Base-by-base conservation (phyloP, 257 asterid species). In the Gynochthodes officinalis region DNA sequence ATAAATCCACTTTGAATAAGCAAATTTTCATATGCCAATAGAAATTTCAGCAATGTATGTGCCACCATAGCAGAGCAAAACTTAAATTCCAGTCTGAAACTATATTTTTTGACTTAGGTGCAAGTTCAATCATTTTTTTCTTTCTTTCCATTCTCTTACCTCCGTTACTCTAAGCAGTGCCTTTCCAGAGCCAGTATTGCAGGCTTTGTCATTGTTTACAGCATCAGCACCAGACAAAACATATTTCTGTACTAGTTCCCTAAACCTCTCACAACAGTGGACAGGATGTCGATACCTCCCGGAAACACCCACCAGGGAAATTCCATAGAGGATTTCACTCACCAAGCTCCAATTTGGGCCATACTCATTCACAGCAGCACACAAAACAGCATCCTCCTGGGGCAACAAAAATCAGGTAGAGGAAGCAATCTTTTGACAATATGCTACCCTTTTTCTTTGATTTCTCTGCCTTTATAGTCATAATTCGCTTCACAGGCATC, bases 211-310 rank as follows among this genome's bases (percentile, higher is more conserved):
- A 77, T 82, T 88, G 74, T 82, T 85, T 49, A 85, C 70, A 77
- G 85, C 72, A 69, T 92, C 99, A 69, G 78, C 76, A 40, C 73
- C 77, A 40, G 97, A 87, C 55, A 95, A 82, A 64, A 95, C 86
- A 73, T 95, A 84, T 83, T 84, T 92, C 70, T 95, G 99, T 27
- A 86, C 72, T 46, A 95, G 90, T 71, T 89, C 98, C 90, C 99
- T 86, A 79, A 85, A 89, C 78, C 99, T 90, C 86, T 95, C 99
- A 50, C 94, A 88, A 82, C 99, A 95, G 79, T 92, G 96, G 55
- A 85, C 83, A 68, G 93, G 96, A 82, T 90, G 91, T 61, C 97
- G 96, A 76, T 82, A 90, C 84, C 90, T 85, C 63, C 99, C 99
- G 81, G 76, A 86, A 95, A 69, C 75, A 79, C 61, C 99, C 99